Base-by-base conservation (phyloP, 2,329 filamentous ascomycete genomes). In the Aurifilum marmelostoma region DNA sequence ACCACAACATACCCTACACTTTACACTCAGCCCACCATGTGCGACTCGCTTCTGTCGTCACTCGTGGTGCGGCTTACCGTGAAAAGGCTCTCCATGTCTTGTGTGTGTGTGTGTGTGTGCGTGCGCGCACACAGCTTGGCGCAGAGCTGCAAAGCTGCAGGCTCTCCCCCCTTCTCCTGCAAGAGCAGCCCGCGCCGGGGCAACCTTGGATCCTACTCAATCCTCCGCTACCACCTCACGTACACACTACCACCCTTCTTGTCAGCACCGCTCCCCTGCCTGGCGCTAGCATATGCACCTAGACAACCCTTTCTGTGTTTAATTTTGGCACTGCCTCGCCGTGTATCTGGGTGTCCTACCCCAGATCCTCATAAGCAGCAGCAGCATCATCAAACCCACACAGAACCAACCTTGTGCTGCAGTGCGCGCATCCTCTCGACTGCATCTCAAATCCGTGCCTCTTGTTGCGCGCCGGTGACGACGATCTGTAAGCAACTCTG, bases 141-240 rank as follows among this genome's bases (percentile, higher is more conserved):
- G 54, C 54, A 54, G 21, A 12, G 37, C 50, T 24, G 50, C 50
- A 58, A 11, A 58, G 54, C 24, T 59, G 56, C 29, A 63, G 12
- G 32, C 32, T 39, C 6, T 37, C 34, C 11, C 29, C 32, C 56
- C 24, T 29, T 34, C 37, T 27, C 41, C 60, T 12, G 3, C 24
- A 14, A 14, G n/a, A 18, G 27, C 43, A 47, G 43, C 43, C 39
- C 43, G 27, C 62, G 39, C 14, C 27, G 39, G 32, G 34, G 52
- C 64, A 66, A 56, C n/a, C 21, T n/a, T 47, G 29, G 56, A 60
- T 61, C 65, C 65, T 66, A 16, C 56, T 59, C 34, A 47, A 66
- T 66, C 65, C 65, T 66, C 65, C 65, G 56, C 27, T 66, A 60
- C 54, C 56, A 66, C 64, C 34, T 66, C 37, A 43, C 24, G 37